A percentile compares a stretch with the other conserved stretches of the same genome.
These are phyloP conservation scores for Coniferiporia weirii DNA, from an alignment of 1,284 basidiomycete genomes.

Conservation along the genomic window DNA sequence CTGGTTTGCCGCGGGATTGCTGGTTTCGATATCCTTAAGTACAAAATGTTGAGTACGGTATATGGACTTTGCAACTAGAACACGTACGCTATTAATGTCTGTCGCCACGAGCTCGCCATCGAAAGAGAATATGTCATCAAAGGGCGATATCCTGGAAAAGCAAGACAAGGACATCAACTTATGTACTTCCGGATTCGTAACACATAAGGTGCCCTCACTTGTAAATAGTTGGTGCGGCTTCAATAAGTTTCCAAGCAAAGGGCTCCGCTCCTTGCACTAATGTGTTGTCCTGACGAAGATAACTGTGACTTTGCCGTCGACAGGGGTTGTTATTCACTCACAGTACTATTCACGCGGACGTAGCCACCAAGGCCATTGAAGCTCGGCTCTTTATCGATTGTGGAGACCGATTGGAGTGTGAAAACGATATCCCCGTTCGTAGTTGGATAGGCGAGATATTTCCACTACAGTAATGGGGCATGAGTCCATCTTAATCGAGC, in stretches of 20 bases:
- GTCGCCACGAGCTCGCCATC: slow-evolving; percentile 11
- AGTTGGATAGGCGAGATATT: slow-evolving; percentile 8
- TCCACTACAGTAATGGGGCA: not conserved
- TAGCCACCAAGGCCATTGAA: not conserved
- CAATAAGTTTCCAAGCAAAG: not conserved
- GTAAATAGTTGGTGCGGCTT: not conserved
- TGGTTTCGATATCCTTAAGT: not conserved
- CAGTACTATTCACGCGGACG: not conserved
- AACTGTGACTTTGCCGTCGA: not conserved
- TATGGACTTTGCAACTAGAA: not conserved
- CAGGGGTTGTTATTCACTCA: not conserved
- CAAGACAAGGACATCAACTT: not conserved
- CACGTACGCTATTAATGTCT: not conserved
- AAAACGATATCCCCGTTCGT: not conserved
- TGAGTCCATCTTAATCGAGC: too few relatives aligned
- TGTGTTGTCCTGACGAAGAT: not conserved
- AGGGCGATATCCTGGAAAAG: slow-evolving; percentile 3
- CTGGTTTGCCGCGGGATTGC: not conserved
- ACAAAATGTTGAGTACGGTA: not conserved
- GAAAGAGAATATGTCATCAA: slow-evolving; percentile 2
- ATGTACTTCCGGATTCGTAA: not conserved
- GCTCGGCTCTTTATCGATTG: not conserved
- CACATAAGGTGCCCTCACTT: not conserved
- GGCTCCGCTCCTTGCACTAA: slow-evolving; percentile 2
- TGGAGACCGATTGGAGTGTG: slow-evolving; percentile 1